Evolutionary conservation across 305 asterid genomes (phyloP).

Genomic region (Plantago lanceolata): DNA sequence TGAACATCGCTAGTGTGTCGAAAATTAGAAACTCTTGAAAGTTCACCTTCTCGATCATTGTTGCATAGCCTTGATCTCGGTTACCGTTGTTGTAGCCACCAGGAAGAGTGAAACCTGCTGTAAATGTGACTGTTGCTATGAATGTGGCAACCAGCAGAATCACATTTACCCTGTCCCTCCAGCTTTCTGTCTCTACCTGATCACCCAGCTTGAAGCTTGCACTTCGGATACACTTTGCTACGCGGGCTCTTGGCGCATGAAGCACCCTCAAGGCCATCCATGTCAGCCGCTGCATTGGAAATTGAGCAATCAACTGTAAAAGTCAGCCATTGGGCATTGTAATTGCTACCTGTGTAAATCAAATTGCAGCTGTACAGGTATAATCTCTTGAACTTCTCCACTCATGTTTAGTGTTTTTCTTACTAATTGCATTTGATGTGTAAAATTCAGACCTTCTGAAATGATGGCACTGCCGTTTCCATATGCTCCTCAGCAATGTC

Average conservation of each 20-base stretch:
- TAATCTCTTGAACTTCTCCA: too few species aligned
- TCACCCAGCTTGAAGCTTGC: slow-evolving; percentile 22
- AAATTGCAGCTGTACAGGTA: too few species aligned
- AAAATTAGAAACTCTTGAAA: slow-evolving; percentile 42
- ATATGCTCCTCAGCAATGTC: slow-evolving; percentile 50
- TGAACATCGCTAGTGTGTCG: slow-evolving; percentile 42
- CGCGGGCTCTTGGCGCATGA: slow-evolving; percentile 35
- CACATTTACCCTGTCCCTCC: slow-evolving; percentile 42
- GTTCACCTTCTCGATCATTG: slow-evolving; percentile 33
- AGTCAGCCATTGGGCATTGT: not conserved
- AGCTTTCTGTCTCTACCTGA: slow-evolving; percentile 32
- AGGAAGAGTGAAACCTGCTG: slow-evolving; percentile 50
- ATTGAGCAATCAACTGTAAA: not conserved
- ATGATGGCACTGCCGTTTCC: slow-evolving; percentile 31
- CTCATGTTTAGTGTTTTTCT: too few species aligned
- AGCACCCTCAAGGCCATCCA: slow-evolving; percentile 39
- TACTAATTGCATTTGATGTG: not conserved
- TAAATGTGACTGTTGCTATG: slow-evolving; percentile 47
- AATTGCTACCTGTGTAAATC: not conserved
- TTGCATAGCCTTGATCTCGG: slow-evolving; percentile 39
- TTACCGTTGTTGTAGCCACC: slow-evolving; percentile 36
- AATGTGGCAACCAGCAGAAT: slow-evolving; percentile 46
- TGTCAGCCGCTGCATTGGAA: slow-evolving; percentile 35
- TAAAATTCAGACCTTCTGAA: slow-evolving; percentile 33
- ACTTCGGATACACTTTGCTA: slow-evolving; percentile 24